These are phyloP conservation scores for Diaporthe eres DNA, from an alignment of 2,329 filamentous ascomycete species.

Conservation along the genomic window DNA sequence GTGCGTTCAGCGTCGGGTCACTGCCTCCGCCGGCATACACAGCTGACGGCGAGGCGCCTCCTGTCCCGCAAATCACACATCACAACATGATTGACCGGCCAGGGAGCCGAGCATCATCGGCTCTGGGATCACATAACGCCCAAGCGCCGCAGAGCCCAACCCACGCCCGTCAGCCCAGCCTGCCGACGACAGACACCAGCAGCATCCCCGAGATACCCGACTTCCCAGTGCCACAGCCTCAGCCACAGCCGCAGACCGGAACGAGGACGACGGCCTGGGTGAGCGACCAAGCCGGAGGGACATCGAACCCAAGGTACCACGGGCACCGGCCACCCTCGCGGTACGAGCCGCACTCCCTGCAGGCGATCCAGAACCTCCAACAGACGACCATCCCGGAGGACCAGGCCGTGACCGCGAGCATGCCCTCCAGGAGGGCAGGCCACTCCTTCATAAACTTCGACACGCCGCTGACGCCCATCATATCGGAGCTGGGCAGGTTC, in stretches of 20 bases:
- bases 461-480: slow-evolving; percentile 34
- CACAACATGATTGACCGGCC: not conserved
- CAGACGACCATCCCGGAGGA: slow-evolving; percentile 35
- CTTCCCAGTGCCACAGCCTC: slow-evolving; percentile 9
- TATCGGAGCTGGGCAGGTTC: slow-evolving; percentile 34
- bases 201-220: slow-evolving; percentile 9
- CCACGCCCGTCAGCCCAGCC: slow-evolving; percentile 9
- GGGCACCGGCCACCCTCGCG: slow-evolving; percentile 26
- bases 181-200: slow-evolving; percentile 2
- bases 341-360: slow-evolving; percentile 24
- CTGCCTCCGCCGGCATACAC: slow-evolving; percentile 36
- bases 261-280: slow-evolving; percentile 35
- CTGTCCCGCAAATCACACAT: slow-evolving; percentile 15
- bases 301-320: slow-evolving; percentile 1
- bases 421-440: slow-evolving; percentile 14
- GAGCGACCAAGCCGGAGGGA: slow-evolving; percentile 24
- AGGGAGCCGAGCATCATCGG: slow-evolving; percentile 29
- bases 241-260: slow-evolving; percentile 14
- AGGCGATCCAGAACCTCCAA: slow-evolving; percentile 33
- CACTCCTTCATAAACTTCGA: slow-evolving; percentile 39
- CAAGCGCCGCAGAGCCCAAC: not conserved
- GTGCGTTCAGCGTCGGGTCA: slow-evolving; percentile 25
- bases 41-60: slow-evolving; percentile 14
- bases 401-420: slow-evolving; percentile 34
- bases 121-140: not conserved